Percentiles rank a stretch among this genome's conserved stretches.
phyloP scores from a whole-genome alignment of 2,329 filamentous ascomycete species.

The Lachnellula hyalina region DNA sequence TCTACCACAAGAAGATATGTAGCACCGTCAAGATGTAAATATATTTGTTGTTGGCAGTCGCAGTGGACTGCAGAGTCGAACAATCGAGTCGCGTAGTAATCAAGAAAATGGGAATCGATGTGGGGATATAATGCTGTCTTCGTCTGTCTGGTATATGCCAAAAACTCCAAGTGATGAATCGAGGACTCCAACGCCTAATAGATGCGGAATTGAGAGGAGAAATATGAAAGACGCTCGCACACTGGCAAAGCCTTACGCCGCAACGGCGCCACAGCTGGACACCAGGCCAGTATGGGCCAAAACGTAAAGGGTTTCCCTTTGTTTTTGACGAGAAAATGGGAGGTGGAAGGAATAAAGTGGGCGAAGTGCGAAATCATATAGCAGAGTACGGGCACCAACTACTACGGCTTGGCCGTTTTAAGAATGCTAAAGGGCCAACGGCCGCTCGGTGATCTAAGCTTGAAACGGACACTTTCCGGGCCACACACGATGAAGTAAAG shows the following conservation, averaged over 20 bases:
- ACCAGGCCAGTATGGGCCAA: conserved; percentile 30
- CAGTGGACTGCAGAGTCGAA: conserved; percentile 31
- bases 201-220: conserved; percentile 23
- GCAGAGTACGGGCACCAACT: conserved; percentile 22
- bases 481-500: no score
- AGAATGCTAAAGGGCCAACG: background rate
- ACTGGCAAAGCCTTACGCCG: conserved; percentile 31
- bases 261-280: conserved; percentile 31
- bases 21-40: conserved; percentile 23
- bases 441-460: no score
- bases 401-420: background rate
- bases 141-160: conserved; percentile 24
- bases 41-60: conserved; percentile 27
- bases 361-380: conserved; percentile 21
- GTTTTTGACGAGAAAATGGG: conserved; percentile 17
- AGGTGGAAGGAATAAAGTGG: conserved; percentile 20
- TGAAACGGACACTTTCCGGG: no score
- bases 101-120: conserved; percentile 10
- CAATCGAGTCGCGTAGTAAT: conserved; percentile 27
- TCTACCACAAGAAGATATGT: conserved; percentile 19
- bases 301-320: conserved; percentile 22
- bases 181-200: conserved; percentile 27
- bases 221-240: conserved; percentile 21
- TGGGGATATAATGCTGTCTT: conserved; percentile 15
- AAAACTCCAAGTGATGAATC: conserved; percentile 22